These are phyloP conservation scores for Aspergillus aculeatinus DNA, from an alignment of 2,329 filamentous ascomycete species.

Conservation along the genomic window DNA sequence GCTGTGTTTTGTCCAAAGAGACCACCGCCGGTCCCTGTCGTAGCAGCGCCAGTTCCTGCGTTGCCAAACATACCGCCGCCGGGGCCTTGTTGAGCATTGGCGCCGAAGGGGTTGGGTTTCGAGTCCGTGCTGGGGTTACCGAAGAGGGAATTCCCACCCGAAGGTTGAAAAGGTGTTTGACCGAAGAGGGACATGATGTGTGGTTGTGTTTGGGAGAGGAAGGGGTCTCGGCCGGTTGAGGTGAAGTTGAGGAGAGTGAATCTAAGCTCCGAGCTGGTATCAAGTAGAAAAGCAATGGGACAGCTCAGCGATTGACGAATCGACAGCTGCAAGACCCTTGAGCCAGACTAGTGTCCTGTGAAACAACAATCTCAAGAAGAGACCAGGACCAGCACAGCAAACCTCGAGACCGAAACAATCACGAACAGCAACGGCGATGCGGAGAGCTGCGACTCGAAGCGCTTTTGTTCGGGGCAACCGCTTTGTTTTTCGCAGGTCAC, in stretches of 20 bases:
- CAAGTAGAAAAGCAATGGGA: not conserved
- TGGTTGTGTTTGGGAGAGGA: not conserved
- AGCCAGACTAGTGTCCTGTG: too few relatives aligned
- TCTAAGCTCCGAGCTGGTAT: not conserved
- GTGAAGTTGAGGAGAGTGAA: not conserved
- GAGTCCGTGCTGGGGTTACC: slow-evolving; percentile 23
- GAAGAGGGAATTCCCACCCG: slow-evolving; percentile 27
- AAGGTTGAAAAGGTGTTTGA: slow-evolving; percentile 23
- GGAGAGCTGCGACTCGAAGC: not conserved
- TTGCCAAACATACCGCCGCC: slow-evolving; percentile 36
- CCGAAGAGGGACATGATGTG: slow-evolving; percentile 43
- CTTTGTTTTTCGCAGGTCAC: slow-evolving; percentile 22
- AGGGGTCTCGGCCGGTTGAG: not conserved
- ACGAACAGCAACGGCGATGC: slow-evolving; percentile 4
- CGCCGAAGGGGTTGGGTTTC: slow-evolving; percentile 18
- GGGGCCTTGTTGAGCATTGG: slow-evolving; percentile 37
- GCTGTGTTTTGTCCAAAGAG: slow-evolving; percentile 35
- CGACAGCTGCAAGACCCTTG: not conserved
- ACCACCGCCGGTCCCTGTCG: slow-evolving; percentile 30
- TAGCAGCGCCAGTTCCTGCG: slow-evolving; percentile 7
- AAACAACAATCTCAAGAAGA: not conserved
- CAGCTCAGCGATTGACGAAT: not conserved
- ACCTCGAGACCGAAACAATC: slow-evolving; percentile 4
- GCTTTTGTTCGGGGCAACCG: slow-evolving; percentile 1
- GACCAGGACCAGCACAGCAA: not conserved